Percentiles rank a stretch among this genome's conserved stretches.
Conservation (phyloP, 331 rosid genomes). For the Stylosanthes scabra region DNA sequence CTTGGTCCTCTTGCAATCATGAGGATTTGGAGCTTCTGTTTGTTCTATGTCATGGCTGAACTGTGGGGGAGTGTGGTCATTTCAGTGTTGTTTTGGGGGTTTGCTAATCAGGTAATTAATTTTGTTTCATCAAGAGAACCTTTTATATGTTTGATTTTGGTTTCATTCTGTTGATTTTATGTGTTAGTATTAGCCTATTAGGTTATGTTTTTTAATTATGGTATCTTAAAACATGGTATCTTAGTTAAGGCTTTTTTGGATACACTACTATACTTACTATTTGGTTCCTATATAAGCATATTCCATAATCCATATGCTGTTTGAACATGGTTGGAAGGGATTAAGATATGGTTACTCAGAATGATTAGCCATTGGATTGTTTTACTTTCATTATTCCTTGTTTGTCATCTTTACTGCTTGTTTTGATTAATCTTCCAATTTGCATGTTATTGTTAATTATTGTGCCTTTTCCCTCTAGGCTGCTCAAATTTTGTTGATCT, state of each 20-base stretch:
- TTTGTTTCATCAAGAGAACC: too few species aligned
- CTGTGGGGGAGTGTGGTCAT: conserved; percentile 99
- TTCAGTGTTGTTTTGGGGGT: conserved; percentile 98
- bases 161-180: conserved; percentile 5
- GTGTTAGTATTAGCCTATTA: conserved; percentile 3
- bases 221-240: conserved; percentile 11
- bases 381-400: background rate
- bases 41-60: conserved; percentile 99
- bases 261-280: background rate
- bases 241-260: conserved; percentile 19
- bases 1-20: conserved; percentile 95
- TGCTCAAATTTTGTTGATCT: background rate
- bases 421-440: background rate
- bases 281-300: conserved; percentile 1
- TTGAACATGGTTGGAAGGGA: conserved; percentile 5
- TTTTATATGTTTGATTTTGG: too few species aligned
- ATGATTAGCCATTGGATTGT: conserved; percentile 1
- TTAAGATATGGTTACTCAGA: conserved; percentile 4
- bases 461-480: background rate
- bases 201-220: conserved; percentile 7
- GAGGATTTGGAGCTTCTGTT: conserved; percentile 98
- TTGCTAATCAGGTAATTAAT: conserved; percentile 91
- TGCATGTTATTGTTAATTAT: background rate
- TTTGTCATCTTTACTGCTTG: background rate
- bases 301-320: conserved; percentile 28